phyloP scores from a whole-genome alignment of 2,329 filamentous ascomycete species.

The Keithomyces neogunnii region DNA sequence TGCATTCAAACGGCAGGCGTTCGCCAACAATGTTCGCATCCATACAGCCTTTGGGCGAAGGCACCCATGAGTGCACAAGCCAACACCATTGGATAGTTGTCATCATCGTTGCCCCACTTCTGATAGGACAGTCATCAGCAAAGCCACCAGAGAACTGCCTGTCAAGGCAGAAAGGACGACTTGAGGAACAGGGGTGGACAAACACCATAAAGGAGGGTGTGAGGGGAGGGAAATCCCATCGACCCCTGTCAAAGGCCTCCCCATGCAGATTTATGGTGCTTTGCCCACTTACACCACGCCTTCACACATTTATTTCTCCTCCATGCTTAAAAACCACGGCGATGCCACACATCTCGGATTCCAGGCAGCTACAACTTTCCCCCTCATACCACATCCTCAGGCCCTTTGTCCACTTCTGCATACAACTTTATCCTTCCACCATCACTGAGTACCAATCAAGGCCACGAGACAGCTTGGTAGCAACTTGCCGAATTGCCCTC shows the following conservation, averaged over 20 bases:
- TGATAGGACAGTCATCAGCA: slow-evolving; percentile 5
- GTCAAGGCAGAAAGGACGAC: slow-evolving; percentile 1
- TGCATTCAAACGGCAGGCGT: slow-evolving; percentile 4
- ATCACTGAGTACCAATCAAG: neutral
- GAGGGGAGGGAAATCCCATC: neutral
- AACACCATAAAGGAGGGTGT: neutral
- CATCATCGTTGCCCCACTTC: neutral
- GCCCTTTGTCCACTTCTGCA: neutral
- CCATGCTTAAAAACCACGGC: neutral
- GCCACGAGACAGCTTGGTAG: neutral
- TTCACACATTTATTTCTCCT: neutral
- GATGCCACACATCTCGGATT: slow-evolving; percentile 3
- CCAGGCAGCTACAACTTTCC: neutral
- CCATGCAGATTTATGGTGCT: neutral
- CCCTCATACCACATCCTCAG: neutral
- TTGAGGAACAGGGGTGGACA: neutral
- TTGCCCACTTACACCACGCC: neutral
- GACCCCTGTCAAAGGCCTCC: neutral
- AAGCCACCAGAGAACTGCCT: slow-evolving; percentile 3
- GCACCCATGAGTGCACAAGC: neutral
- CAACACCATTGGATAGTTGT: slow-evolving; percentile 1
- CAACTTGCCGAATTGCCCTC: neutral
- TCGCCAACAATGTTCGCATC: neutral
- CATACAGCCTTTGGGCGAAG: neutral
- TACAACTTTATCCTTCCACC: neutral